Percentiles rank a stretch among this genome's conserved stretches.
Conservation (phyloP, 192 early-diverging fungal species). For the Entomortierella lignicola region DNA sequence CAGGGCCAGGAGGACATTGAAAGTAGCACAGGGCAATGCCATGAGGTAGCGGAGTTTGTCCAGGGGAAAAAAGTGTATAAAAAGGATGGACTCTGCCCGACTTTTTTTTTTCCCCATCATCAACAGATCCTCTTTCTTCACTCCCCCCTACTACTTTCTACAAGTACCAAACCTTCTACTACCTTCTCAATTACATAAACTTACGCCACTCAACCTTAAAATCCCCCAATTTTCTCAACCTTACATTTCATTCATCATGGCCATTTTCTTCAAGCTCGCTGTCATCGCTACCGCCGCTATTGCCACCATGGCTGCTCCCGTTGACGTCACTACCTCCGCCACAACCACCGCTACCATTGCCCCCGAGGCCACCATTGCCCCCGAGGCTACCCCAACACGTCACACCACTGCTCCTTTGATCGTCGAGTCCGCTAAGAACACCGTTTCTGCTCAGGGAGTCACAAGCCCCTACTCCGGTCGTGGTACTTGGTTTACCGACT, state of each 20-base stretch:
- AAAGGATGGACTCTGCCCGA: background rate
- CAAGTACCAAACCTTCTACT: background rate
- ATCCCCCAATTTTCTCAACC: background rate
- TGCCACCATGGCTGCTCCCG: conserved; percentile 20
- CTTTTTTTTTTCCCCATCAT: conserved; percentile 7
- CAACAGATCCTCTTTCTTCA: background rate
- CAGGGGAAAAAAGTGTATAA: background rate
- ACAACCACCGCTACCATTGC: background rate
- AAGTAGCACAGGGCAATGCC: background rate
- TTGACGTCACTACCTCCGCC: conserved; percentile 14
- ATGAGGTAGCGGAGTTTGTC: conserved; percentile 1
- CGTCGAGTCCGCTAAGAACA: background rate
- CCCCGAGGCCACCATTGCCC: conserved; percentile 11
- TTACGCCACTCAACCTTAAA: background rate
- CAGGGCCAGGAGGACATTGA: background rate
- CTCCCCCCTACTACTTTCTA: conserved; percentile 6
- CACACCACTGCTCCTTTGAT: conserved; percentile 28
- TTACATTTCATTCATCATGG: conserved; percentile 18
- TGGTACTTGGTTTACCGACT: conserved; percentile 59
- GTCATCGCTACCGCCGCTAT: conserved; percentile 44
- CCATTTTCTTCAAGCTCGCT: conserved; percentile 48
- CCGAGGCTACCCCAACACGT: background rate
- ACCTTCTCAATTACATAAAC: background rate
- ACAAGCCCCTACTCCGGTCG: conserved; percentile 26
- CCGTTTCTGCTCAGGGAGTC: background rate